Base-by-base conservation (phyloP, 2,329 filamentous ascomycete genomes). In the Coniochaeta pulveracea region DNA sequence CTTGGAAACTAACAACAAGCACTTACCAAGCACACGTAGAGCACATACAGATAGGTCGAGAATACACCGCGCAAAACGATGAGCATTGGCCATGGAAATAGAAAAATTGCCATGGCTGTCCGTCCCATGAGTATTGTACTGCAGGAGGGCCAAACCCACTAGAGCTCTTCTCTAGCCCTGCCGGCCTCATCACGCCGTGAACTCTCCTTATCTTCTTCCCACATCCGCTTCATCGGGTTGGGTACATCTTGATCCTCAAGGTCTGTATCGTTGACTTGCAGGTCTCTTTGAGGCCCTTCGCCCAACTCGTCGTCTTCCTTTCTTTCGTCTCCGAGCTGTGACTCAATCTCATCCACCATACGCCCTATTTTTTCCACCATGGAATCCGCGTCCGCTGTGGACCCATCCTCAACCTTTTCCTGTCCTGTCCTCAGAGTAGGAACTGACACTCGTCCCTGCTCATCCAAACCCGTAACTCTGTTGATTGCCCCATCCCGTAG, bases 161-260 rank as follows among this genome's bases (percentile, higher is more conserved):
- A 54, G 24, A 54, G 36, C 37, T 54, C 51, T 38, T 54, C 49
- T 37, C 46, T 47, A 9, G 39, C 39, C 31, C 21, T 35, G 11
- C 26, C 11, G 11, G 36, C 44, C 7, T 43, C 22, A 35, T 42
- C 43, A 19, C n/a, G n/a, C n/a, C n/a, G n/a, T n/a, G 36, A 39
- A 2, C 25, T 43, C 33, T 43, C 47, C 6, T 40, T 38, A 10
- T 44, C 37, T 37, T 70, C 70, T 42, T 76, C 71, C 60, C 71
- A 74, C 55, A 68, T 67, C 55, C 71, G 66, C 58, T 77, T 77
- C 59, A 68, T 76, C 6, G 70, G 69, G 49, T 77, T 77, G 18
- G 50, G 46, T 17, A 40, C 40, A 51, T 52, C 42, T 51, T 52
- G 31, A 47, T 52, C 24, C 47, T 50, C 52, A 11, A 47, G 50